phyloP scores from a whole-genome alignment of 176 grass and related monocot species.

The Dactylis glomerata region DNA sequence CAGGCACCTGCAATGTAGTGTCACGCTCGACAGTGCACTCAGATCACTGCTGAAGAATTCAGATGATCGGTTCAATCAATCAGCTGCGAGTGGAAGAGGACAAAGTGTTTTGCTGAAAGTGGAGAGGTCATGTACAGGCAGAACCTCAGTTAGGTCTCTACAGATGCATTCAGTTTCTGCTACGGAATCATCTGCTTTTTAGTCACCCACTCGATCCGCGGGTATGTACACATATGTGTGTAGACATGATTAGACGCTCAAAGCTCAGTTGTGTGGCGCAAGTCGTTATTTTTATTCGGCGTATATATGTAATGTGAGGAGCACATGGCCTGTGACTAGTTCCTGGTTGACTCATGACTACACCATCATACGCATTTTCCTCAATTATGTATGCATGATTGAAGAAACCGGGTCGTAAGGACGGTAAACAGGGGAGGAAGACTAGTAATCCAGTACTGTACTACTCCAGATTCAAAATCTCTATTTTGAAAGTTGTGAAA shows the following conservation, averaged over 20 bases:
- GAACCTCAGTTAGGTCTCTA: not conserved
- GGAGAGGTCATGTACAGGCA: not conserved
- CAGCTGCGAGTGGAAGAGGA: not conserved
- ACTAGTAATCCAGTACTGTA: no score
- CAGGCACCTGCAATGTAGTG: not conserved
- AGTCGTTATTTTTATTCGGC: not conserved
- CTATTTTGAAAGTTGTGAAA: no score
- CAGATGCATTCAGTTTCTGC: not conserved
- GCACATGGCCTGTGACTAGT: slow-evolving; percentile 21
- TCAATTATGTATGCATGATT: not conserved
- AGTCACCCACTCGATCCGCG: not conserved
- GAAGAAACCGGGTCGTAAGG: not conserved
- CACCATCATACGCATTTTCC: not conserved
- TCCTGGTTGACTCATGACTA: not conserved
- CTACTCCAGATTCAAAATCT: no score
- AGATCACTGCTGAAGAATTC: not conserved
- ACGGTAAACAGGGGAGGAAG: not conserved
- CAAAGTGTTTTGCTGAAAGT: not conserved
- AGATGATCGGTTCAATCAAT: not conserved
- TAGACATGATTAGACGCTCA: not conserved
- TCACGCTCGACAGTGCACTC: not conserved
- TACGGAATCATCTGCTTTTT: not conserved
- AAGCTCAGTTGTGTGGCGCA: not conserved
- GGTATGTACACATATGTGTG: not conserved
- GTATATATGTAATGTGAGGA: not conserved